Evolutionary conservation across 176 grass and related monocot genomes (phyloP), one percentile per base, ranked within the genome.

Genomic region (Ananas comosus): DNA sequence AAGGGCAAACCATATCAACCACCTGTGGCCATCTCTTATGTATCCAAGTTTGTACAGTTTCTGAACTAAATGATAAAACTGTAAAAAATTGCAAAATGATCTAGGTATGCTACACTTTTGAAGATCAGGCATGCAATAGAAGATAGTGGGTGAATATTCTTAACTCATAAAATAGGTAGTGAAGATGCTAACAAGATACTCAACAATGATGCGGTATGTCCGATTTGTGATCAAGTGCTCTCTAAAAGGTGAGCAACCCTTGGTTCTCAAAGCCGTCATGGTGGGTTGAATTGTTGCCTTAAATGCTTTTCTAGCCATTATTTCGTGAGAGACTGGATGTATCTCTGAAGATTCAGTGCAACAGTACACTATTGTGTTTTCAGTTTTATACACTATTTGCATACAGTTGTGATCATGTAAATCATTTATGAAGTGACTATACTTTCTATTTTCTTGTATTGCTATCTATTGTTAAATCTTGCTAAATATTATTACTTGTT

Each of bases 121-220:
- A 65, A 77, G 64, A 67, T 10, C 10, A 67, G 65, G 49, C 67
- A 77, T 73, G 64, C 3, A 54, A 1, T 59, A 10, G 21, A 59
- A 17, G 14, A 17, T 59, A 19, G n/a, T 56, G 16, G 16, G 16
- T 75, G 18, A 76, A 47, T 68, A 58, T 68, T 52, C 51, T 76
- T 76, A 76, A 57, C 70, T 16, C 49, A 17, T 68, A 68, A 65
- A 75, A 73, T 70, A 91, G 91, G 91, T 88, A 56, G 74, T 54
- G 87, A 96, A 48, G 91, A 96, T 84, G 91, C 88, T 53, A 88
- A 78, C 76, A 96, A 96, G 83, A 86, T 96, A 83, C 81, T 88
- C 16, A 80, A 22, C 74, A 91, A 88, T 25, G 91, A 96, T 84
- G 83, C 76, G 66, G 65, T 84, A 18, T 96, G 88, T 80, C 91